Percentiles rank a stretch among this genome's conserved stretches.
Evolutionary conservation across 805 yeast species (phyloP).

Genomic region (Teunomyces tritomae): DNA sequence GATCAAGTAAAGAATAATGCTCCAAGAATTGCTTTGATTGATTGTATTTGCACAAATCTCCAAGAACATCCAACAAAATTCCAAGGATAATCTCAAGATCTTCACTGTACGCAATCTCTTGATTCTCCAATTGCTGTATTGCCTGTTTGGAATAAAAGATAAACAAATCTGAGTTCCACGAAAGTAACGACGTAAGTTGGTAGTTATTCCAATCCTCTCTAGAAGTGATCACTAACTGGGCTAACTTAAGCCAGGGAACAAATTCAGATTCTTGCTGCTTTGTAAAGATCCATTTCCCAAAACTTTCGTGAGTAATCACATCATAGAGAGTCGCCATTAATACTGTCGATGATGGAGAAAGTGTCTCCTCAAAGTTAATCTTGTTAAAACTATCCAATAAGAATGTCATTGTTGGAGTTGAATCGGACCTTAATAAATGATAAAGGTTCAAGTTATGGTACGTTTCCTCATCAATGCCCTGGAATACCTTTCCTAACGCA

Average conservation of each 20-base stretch:
- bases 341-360: background rate
- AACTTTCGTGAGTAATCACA: conserved; percentile 12
- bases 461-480: conserved; percentile 3
- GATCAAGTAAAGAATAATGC: conserved; percentile 35
- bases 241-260: conserved; percentile 17
- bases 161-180: conserved; percentile 40
- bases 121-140: background rate
- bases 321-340: conserved; percentile 6
- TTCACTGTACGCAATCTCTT: conserved; percentile 3
- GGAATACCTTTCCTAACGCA: background rate
- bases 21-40: conserved; percentile 40
- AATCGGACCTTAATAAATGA: conserved; percentile 3
- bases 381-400: conserved; percentile 5
- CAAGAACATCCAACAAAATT: conserved; percentile 38
- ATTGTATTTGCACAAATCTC: conserved; percentile 41
- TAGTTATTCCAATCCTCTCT: conserved; percentile 41
- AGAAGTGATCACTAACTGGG: conserved; percentile 37
- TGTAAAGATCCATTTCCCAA: conserved; percentile 9
- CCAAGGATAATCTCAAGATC: conserved; percentile 13
- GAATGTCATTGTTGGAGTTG: conserved; percentile 4
- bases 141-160: conserved; percentile 12
- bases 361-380: conserved; percentile 4
- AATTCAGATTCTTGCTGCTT: conserved; percentile 1
- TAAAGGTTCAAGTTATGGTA: conserved; percentile 6
- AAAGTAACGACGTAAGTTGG: conserved; percentile 34